Percentiles rank a stretch among this genome's conserved stretches.
phyloP scores from a whole-genome alignment of 345 rosid species.

The Punica granatum region DNA sequence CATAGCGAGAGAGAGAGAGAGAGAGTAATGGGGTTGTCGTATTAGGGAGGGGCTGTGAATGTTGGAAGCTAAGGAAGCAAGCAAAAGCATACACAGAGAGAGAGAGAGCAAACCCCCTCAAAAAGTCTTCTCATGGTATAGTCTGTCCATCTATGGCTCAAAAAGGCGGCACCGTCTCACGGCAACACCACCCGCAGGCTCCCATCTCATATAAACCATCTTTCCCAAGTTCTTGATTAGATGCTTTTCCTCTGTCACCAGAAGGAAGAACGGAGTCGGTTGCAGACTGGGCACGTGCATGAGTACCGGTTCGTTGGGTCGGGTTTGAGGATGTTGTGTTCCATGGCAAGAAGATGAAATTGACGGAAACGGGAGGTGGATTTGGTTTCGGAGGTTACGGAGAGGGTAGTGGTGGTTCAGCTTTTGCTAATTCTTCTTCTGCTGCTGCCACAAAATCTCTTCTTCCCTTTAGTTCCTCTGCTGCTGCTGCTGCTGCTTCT shows the following conservation, averaged over 20 bases:
- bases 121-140: neutral
- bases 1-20: slow-evolving; percentile 3
- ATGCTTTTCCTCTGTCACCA: neutral
- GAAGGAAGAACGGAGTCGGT: neutral
- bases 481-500: slow-evolving; percentile 3
- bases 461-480: slow-evolving; percentile 14
- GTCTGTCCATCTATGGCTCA: slow-evolving; percentile 19
- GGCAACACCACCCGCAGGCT: slow-evolving; percentile 11
- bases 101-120: too few relatives aligned
- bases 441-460: slow-evolving; percentile 1
- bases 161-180: slow-evolving; percentile 64
- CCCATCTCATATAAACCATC: neutral
- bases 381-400: slow-evolving; percentile 4
- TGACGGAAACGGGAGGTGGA: slow-evolving; percentile 2
- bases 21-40: slow-evolving; percentile 38
- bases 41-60: slow-evolving; percentile 52
- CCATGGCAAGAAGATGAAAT: slow-evolving; percentile 9
- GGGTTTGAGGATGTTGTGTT: slow-evolving; percentile 33
- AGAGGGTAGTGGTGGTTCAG: slow-evolving; percentile 37
- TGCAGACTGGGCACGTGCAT: slow-evolving; percentile 13
- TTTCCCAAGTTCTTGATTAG: neutral
- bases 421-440: slow-evolving; percentile 13
- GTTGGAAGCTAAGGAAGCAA: slow-evolving; percentile 77
- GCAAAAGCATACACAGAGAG: too few relatives aligned
- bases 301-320: slow-evolving; percentile 30